Conservation (phyloP, 208 protist genomes). For the Porcisia deanei region DNA sequence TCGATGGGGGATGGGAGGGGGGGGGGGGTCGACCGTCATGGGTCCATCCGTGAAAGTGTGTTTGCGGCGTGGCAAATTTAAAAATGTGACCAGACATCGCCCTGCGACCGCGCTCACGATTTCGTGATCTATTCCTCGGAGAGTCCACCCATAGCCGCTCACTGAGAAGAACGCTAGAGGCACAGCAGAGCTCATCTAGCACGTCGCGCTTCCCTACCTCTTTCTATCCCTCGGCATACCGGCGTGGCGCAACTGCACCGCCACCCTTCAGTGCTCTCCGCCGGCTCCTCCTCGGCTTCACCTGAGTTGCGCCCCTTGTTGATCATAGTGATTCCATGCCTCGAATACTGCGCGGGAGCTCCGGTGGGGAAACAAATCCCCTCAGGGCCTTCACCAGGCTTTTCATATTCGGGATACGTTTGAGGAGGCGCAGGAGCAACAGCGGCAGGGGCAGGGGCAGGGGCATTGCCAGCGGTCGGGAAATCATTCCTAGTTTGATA, state of each 20-base stretch:
- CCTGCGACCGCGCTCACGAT: neutral
- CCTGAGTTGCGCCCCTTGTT: neutral
- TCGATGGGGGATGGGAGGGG: neutral
- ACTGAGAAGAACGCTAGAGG: neutral
- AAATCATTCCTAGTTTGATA: neutral
- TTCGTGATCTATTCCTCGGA: neutral
- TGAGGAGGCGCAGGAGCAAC: neutral
- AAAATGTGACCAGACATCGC: neutral
- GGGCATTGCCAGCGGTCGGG: neutral
- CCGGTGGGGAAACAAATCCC: constrained; percentile 44
- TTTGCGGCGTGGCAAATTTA: neutral
- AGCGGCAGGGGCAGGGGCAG: neutral
- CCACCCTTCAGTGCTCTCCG: neutral
- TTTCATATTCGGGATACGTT: constrained; percentile 24
- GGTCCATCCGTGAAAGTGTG: neutral
- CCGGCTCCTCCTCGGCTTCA: neutral
- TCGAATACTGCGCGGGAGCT: constrained; percentile 64
- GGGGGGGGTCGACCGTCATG: neutral
- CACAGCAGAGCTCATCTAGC: neutral
- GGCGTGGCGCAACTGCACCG: neutral
- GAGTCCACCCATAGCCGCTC: constrained; percentile 20
- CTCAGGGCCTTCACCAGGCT: constrained; percentile 54
- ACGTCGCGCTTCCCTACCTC: neutral
- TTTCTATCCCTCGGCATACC: neutral
- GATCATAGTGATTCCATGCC: constrained; percentile 4